Evolutionary conservation across 169 alveolate genomes (phyloP), one percentile per base, ranked within the genome.

Genomic region (Plasmodium knowlesi): DNA sequence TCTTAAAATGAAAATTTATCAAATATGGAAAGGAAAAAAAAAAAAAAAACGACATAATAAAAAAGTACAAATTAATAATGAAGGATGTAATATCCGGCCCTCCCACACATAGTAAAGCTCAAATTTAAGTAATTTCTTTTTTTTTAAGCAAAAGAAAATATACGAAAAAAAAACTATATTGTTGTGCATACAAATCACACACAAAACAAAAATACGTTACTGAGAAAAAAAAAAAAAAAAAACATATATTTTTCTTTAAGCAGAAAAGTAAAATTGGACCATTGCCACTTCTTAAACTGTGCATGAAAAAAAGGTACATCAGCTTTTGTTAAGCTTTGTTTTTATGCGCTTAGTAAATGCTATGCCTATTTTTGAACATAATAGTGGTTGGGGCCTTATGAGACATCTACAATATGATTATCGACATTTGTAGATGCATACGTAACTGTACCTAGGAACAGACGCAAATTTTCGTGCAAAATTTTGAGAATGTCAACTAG

Each of bases 381-480:
- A 74, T 34, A 16, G 41, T 74, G 83, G 19, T 74, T 30, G 14
- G 30, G 57, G 83, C 83, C 83, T 46, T 74, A 74, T 74, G 46
- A 74, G 83, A 74, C 83, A 30, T 74, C 83, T 74, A 74, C 41
- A 74, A 74, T 34, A 22, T 30, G 46, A 74, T 74, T 34, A 19
- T 46, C 57, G n/a, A 46, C n/a, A 46, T 46, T 46, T 46, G 57
- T 46, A 46, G 19, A 46, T 46, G 1, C 12, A 46, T 46, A 12
- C 57, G 16, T 46, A 46, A 46, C 57, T 46, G 57, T 46, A 46
- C 57, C 57, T 46, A 46, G 5, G 57, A 46, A 46, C 57, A 46
- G 12, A 46, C 16, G 57, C n/a, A 46, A 3, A 46, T 46, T 46
- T 46, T 46, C 57, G 57, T 46, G 12, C 9, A 46, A 46, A 9